Base-by-base conservation (phyloP, 148 eudicot genomes). In the Fagopyrum tataricum region DNA sequence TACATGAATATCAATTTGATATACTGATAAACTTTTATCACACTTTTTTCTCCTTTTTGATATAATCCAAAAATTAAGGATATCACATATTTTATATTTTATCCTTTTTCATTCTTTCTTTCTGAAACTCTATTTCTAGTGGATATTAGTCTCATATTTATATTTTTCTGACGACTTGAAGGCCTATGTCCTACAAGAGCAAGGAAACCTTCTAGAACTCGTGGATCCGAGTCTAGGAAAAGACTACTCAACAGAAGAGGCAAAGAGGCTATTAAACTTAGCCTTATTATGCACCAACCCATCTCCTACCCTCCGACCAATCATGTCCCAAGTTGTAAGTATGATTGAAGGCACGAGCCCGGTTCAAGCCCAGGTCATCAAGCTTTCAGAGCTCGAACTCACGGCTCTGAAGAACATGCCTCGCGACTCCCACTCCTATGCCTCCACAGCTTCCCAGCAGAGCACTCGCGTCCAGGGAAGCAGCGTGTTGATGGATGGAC, bases 101-200 rank as follows among this genome's bases (percentile, higher is more conserved):
- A n/a, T n/a, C n/a, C n/a, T n/a, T n/a, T n/a, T n/a, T n/a, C n/a
- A n/a, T n/a, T n/a, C n/a, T n/a, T n/a, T n/a, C n/a, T n/a, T n/a
- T n/a, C n/a, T n/a, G n/a, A n/a, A n/a, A n/a, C n/a, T n/a, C n/a
- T n/a, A n/a, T n/a, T n/a, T n/a, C n/a, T n/a, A n/a, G n/a, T n/a
- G n/a, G n/a, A n/a, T n/a, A n/a, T n/a, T n/a, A n/a, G n/a, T n/a
- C n/a, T n/a, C n/a, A n/a, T n/a, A n/a, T 67, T 67, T 7, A 9
- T 31, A 31, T 31, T 3, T 31, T 67, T 17, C 2, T 21, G 7
- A 12, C 7, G 20, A 61, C 40, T 64, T 64, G 74, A 56, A 92
- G 97, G 98, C 98, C 4, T 88, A 85, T 75, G 96, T 92, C 44
- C 81, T 90, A 52, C 87, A 88, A 84, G 96, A 92, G 81, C 93